Percentiles rank a stretch among this genome's conserved stretches.
These are phyloP conservation scores for Dioscorea cayenensis DNA, from an alignment of 116 monocot species.

Conservation along the genomic window DNA sequence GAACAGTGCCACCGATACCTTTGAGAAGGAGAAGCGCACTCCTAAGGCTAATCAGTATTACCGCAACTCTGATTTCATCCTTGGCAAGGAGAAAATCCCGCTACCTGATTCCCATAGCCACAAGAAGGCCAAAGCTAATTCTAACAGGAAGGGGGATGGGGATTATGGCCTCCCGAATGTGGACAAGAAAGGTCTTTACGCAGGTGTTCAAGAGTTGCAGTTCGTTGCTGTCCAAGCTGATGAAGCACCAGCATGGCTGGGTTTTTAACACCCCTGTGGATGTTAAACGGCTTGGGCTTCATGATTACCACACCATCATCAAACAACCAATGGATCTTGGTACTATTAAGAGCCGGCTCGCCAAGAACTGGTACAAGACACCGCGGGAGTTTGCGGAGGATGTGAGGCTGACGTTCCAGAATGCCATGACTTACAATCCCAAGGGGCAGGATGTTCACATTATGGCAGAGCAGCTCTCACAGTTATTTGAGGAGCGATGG, in stretches of 20 bases:
- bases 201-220: constrained; percentile 24
- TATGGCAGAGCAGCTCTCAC: constrained; percentile 41
- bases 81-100: constrained; percentile 44
- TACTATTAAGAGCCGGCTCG: constrained; percentile 32
- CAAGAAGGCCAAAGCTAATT: constrained; percentile 29
- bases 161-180: background rate
- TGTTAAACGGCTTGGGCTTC: constrained; percentile 29
- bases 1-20: constrained; percentile 23
- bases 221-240: constrained; percentile 17
- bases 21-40: constrained; percentile 53
- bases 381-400: constrained; percentile 45
- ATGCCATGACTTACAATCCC: constrained; percentile 52
- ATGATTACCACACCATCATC: constrained; percentile 41
- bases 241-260: constrained; percentile 50
- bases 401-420: constrained; percentile 45
- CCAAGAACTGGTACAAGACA: constrained; percentile 28
- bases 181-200: constrained; percentile 10
- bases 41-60: constrained; percentile 59
- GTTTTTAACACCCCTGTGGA: constrained; percentile 52
- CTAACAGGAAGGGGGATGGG: constrained; percentile 15
- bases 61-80: constrained; percentile 47
- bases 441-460: constrained; percentile 49
- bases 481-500: constrained; percentile 50
- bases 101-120: constrained; percentile 20
- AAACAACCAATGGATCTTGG: constrained; percentile 55